Conservation (phyloP, 768 basidiomycete species). For the Tylopilus rubrobrunneus region DNA sequence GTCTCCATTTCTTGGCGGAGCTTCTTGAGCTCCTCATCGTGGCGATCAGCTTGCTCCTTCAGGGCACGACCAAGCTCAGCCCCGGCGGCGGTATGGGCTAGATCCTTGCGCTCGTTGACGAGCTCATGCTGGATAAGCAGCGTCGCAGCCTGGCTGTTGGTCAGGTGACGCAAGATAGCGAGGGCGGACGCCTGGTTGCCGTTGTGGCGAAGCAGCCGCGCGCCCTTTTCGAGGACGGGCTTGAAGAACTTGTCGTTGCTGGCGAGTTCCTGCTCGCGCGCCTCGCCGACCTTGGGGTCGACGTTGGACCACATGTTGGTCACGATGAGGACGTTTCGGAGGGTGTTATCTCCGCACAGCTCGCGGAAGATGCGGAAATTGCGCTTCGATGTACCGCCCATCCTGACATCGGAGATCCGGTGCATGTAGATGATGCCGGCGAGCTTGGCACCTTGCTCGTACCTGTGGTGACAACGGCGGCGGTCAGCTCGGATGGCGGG, state of each 20-base stretch:
- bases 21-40: slow-evolving; percentile 44
- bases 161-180: slow-evolving; percentile 39
- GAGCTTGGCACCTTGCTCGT: slow-evolving; percentile 37
- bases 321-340: slow-evolving; percentile 48
- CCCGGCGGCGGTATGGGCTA: slow-evolving; percentile 52
- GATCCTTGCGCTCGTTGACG: slow-evolving; percentile 44
- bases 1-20: slow-evolving; percentile 46
- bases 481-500: not conserved
- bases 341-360: slow-evolving; percentile 48
- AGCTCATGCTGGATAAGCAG: slow-evolving; percentile 56
- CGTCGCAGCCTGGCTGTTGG: slow-evolving; percentile 38
- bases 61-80: slow-evolving; percentile 49
- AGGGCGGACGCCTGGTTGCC: slow-evolving; percentile 40
- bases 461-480: slow-evolving; percentile 13
- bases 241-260: slow-evolving; percentile 46
- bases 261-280: slow-evolving; percentile 45
- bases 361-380: slow-evolving; percentile 51
- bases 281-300: slow-evolving; percentile 34
- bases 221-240: slow-evolving; percentile 47
- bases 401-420: slow-evolving; percentile 47
- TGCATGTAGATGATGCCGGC: slow-evolving; percentile 55
- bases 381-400: slow-evolving; percentile 48
- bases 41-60: slow-evolving; percentile 42
- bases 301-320: slow-evolving; percentile 55
- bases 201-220: slow-evolving; percentile 40